Base-by-base conservation (phyloP, 1,284 basidiomycete species). In the Takashimella koratensis region DNA sequence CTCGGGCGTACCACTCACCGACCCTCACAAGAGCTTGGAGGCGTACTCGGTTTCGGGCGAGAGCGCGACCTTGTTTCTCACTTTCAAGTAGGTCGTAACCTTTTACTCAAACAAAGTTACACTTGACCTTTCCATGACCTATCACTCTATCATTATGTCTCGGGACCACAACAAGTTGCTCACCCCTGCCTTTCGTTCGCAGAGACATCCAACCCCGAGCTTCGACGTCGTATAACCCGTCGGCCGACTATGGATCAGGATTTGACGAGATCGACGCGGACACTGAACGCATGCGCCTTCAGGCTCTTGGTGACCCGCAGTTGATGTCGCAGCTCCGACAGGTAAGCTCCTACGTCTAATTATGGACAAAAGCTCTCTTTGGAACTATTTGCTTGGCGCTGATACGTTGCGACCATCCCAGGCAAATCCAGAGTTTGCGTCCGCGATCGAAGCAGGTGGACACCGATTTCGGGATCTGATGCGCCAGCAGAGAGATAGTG, bases 201-300 rank as follows among this genome's bases (percentile, higher is more conserved):
- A 54, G 53, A 20, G 42, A 22, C 6, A 20, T 42, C 13, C 45
- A 56, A 21, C 46, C 59, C n/a, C 20, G 24, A 21, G 43, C 62
- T 11, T 64, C 58, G 1, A 53, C 62, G 5, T 57, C 62, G 12
- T 56, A 85, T 63, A 73, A 81, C 11, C 45, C 59, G 22, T 52
- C 45, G 16, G 30, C 30, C 30, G 30, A 36, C 10, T 36, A 36
- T 16, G 30, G 30, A 36, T 8, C 8, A 8, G 30, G 16, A 8
- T 8, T 8, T 16, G 43, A 47, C 3, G 39, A 47, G 16, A 77
- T 81, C n/a, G 82, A 84, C 58, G 87, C 86, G 53, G 90, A 94
- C 63, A 78, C 88, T 23, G 95, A 98, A 74, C 86, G 87, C 80
- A 89, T 94, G 84, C 83, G 94, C 10, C 77, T 92, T 22, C 92